Conservation (phyloP, 23 red algal species). For the Gracilaria vermiculophylla region DNA sequence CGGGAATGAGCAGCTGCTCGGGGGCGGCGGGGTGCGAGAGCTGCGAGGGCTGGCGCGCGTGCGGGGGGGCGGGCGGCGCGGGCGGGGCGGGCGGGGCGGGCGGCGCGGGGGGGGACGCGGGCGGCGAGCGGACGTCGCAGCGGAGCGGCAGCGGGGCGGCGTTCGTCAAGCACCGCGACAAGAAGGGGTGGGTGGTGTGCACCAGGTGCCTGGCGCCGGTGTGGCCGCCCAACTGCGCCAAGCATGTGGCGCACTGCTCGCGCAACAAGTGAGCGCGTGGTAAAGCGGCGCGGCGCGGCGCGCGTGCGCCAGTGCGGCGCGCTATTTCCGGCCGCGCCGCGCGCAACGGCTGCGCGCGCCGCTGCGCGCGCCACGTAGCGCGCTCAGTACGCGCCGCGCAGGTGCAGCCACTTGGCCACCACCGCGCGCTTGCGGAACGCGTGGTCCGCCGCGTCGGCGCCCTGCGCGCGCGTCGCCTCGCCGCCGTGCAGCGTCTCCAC, state of each 20-base stretch:
- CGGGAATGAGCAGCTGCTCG: neutral
- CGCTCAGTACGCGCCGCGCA: conserved; percentile 42
- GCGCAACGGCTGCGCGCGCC: neutral
- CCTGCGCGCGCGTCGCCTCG: conserved; percentile 7
- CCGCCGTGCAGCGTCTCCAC: conserved; percentile 52
- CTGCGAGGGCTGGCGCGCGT: neutral
- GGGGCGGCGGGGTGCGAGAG: neutral
- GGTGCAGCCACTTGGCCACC: conserved; percentile 61
- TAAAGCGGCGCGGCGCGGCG: neutral
- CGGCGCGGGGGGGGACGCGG: neutral
- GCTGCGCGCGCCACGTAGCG: neutral
- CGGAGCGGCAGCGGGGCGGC: neutral
- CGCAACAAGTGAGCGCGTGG: neutral
- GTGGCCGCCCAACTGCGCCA: conserved; percentile 80
- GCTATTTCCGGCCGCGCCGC: neutral
- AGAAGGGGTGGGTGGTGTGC: conserved; percentile 83
- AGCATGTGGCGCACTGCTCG: conserved; percentile 43
- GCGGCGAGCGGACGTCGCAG: neutral
- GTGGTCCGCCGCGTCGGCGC: neutral
- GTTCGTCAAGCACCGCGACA: conserved; percentile 57
- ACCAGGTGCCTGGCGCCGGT: conserved; percentile 43
- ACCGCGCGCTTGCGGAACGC: conserved; percentile 11
- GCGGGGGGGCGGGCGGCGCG: neutral
- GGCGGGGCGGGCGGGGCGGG: neutral
- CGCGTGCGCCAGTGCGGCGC: neutral